A percentile compares a stretch with the other conserved stretches of the same genome.
Evolutionary conservation across 495 filamentous ascomycete species (phyloP).

Genomic region (Neurospora tetrasperma): DNA sequence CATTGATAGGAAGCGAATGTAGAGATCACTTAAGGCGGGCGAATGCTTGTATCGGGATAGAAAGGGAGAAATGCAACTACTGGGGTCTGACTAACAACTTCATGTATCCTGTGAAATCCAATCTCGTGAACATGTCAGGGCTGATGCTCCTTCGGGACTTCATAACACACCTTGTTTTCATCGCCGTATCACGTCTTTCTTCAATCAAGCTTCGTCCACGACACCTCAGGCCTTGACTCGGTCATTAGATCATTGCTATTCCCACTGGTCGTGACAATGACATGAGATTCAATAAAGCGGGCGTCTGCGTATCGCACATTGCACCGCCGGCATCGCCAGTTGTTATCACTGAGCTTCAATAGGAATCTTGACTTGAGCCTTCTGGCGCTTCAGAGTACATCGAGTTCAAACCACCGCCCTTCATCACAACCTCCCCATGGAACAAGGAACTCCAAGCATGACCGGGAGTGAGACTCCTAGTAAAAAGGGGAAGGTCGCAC

Average conservation of each 20-base stretch:
- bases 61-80: background rate
- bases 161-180: background rate
- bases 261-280: constrained; percentile 8
- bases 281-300: constrained; percentile 9
- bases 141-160: background rate
- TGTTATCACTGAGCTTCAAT: background rate
- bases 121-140: background rate
- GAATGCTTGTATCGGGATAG: background rate
- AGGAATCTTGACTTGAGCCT: background rate
- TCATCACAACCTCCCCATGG: background rate
- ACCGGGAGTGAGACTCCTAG: background rate
- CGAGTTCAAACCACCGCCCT: background rate
- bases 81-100: background rate
- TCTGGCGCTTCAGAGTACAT: background rate
- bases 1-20: background rate
- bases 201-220: background rate
- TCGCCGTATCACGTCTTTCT: background rate
- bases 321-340: constrained; percentile 6
- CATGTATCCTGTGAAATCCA: background rate
- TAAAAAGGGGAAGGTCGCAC: constrained; percentile 31
- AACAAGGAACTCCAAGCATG: background rate
- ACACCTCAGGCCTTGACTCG: background rate
- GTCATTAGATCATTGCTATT: background rate
- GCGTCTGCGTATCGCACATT: constrained; percentile 12
- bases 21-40: background rate